phyloP scores from a whole-genome alignment of 495 filamentous ascomycete species.

The Daldinia bambusicola region DNA sequence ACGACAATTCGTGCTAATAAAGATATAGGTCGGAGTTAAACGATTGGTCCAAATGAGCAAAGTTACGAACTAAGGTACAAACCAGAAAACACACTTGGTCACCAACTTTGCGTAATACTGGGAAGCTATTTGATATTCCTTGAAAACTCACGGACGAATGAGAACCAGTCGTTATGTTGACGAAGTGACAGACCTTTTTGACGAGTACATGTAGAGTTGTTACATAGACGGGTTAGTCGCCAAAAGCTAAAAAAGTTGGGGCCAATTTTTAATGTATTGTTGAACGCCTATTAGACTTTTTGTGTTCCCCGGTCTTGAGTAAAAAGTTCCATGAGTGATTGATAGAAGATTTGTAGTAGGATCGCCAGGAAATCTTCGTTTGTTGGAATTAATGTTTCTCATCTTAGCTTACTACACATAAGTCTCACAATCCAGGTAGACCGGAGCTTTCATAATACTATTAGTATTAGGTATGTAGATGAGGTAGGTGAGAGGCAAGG shows the following conservation, averaged over 20 bases:
- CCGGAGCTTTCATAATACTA: no score
- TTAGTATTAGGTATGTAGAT: background rate
- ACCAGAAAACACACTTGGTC: constrained; percentile 46
- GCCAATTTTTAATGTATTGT: constrained; percentile 16
- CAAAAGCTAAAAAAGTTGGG: constrained; percentile 25
- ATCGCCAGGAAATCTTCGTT: background rate
- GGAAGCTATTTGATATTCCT: no score
- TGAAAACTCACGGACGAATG: background rate
- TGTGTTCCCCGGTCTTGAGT: background rate
- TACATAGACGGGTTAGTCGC: constrained; percentile 38
- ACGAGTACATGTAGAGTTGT: constrained; percentile 36
- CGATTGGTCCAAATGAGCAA: constrained; percentile 91
- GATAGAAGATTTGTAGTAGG: background rate
- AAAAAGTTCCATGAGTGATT: background rate
- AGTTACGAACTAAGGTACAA: constrained; percentile 61
- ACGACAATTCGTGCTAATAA: constrained; percentile 35
- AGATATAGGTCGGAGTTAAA: constrained; percentile 84
- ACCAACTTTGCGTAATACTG: no score
- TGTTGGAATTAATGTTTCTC: background rate
- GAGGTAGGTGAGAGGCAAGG: background rate
- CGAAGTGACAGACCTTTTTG: constrained; percentile 24
- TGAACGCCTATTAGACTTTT: background rate
- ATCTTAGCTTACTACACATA: background rate
- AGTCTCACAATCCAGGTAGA: background rate
- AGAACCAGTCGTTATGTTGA: constrained; percentile 15